A percentile compares a stretch with the other conserved stretches of the same genome.
Evolutionary conservation across 129 eudicot genomes (phyloP).

Genomic region (Artemisia annua): DNA sequence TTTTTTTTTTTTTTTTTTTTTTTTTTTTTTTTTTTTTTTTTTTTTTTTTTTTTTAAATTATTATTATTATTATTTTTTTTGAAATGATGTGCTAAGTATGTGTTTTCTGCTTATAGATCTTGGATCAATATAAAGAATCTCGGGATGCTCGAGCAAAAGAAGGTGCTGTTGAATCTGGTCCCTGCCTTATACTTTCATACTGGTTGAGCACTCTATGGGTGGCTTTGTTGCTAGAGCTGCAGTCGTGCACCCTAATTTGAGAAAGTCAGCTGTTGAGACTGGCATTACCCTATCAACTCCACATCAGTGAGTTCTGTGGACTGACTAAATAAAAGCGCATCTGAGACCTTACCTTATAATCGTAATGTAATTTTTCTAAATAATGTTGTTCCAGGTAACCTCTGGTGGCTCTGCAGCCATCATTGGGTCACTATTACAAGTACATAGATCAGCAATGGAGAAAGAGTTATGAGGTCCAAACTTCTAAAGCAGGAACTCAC

Average conservation of each 20-base stretch:
- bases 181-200: conserved; percentile 66
- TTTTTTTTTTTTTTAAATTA: no score
- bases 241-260: conserved; percentile 75
- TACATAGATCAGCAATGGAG: conserved; percentile 83
- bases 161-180: conserved; percentile 58
- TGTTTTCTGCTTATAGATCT: conserved; percentile 51
- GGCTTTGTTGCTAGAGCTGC: conserved; percentile 99
- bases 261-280: conserved; percentile 86
- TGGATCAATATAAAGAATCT: conserved; percentile 87
- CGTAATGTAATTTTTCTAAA: neutral
- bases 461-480: conserved; percentile 71
- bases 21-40: no score
- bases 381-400: conserved; percentile 63
- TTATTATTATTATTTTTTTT: no score
- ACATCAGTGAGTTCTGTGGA: conserved; percentile 70
- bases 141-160: conserved; percentile 64
- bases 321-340: conserved; percentile 13
- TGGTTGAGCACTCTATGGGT: conserved; percentile 99
- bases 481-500: conserved; percentile 43
- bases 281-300: conserved; percentile 87
- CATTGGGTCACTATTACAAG: conserved; percentile 82
- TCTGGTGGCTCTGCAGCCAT: conserved; percentile 92
- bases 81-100: no score
- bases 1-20: no score
- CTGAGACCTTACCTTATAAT: conserved; percentile 5